Percentiles rank a stretch among this genome's conserved stretches.
These are phyloP conservation scores for Ceratobasidium sp. DNA, from an alignment of 1,284 basidiomycete genomes.

Conservation along the genomic window DNA sequence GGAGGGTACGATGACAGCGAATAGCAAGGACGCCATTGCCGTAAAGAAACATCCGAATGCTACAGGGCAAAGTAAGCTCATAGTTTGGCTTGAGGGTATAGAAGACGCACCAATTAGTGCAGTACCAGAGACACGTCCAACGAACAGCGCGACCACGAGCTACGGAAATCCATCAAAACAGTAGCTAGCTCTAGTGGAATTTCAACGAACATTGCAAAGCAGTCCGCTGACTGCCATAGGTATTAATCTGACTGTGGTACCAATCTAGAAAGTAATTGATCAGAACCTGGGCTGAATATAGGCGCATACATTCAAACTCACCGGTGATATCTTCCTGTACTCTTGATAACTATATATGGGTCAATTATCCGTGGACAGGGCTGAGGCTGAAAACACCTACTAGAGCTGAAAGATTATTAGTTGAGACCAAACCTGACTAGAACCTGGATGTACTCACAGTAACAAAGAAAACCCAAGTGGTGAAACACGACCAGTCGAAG, in stretches of 20 bases:
- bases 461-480: slow-evolving; percentile 66
- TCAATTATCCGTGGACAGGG: background rate
- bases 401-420: slow-evolving; percentile 60
- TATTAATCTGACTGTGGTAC: slow-evolving; percentile 79
- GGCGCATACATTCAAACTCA: slow-evolving; percentile 22
- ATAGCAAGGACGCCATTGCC: slow-evolving; percentile 70
- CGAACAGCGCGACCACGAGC: slow-evolving; percentile 67
- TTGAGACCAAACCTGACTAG: background rate
- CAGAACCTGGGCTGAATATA: background rate
- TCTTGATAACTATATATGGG: slow-evolving; percentile 63
- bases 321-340: slow-evolving; percentile 63
- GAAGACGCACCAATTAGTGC: slow-evolving; percentile 64
- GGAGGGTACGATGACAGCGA: slow-evolving; percentile 72
- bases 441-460: slow-evolving; percentile 56
- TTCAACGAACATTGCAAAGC: slow-evolving; percentile 66
- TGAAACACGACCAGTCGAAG: slow-evolving; percentile 63
- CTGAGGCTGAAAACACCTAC: slow-evolving; percentile 11
- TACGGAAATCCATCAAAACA: slow-evolving; percentile 47
- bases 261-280: slow-evolving; percentile 54
- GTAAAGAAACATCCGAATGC: slow-evolving; percentile 71
- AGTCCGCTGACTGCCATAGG: slow-evolving; percentile 80
- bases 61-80: slow-evolving; percentile 47
- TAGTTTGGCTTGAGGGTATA: slow-evolving; percentile 1
- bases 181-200: slow-evolving; percentile 48
- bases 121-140: slow-evolving; percentile 66